Evolutionary conservation across 768 basidiomycete genomes (phyloP).

Genomic region (Tulasnella sp.): DNA sequence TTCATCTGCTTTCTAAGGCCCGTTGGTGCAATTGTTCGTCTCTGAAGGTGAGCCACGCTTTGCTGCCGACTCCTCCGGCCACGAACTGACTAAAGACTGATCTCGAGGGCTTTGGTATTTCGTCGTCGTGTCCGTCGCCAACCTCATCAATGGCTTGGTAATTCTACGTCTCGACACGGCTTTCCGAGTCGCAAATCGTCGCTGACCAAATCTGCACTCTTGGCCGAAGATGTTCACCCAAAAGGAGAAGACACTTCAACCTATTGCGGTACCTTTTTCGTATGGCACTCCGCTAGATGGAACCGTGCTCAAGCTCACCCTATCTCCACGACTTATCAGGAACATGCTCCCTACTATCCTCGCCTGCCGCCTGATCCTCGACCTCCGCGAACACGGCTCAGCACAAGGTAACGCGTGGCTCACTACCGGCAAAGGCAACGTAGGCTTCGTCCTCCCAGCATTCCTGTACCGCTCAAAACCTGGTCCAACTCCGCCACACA

Average conservation of each 20-base stretch:
- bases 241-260: neutral
- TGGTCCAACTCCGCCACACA: neutral
- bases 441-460: neutral
- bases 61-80: neutral
- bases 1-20: neutral
- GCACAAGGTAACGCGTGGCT: neutral
- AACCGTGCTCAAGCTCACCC: neutral
- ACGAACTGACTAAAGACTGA: neutral
- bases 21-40: slow-evolving; percentile 3
- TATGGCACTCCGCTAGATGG: neutral
- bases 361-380: slow-evolving; percentile 74
- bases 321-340: neutral
- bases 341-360: slow-evolving; percentile 76
- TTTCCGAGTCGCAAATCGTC: neutral
- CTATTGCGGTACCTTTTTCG: neutral
- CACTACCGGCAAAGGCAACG: slow-evolving; percentile 2
- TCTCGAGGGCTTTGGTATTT: slow-evolving; percentile 70
- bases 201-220: neutral
- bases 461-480: neutral
- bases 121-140: slow-evolving; percentile 77
- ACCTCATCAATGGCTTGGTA: slow-evolving; percentile 41
- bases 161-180: neutral
- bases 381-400: slow-evolving; percentile 64
- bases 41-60: neutral
- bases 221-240: slow-evolving; percentile 3